Evolutionary conservation across 108 stramenopile species (phyloP), one percentile per base, ranked within the genome.

Genomic region (Nitzschia sp.): DNA sequence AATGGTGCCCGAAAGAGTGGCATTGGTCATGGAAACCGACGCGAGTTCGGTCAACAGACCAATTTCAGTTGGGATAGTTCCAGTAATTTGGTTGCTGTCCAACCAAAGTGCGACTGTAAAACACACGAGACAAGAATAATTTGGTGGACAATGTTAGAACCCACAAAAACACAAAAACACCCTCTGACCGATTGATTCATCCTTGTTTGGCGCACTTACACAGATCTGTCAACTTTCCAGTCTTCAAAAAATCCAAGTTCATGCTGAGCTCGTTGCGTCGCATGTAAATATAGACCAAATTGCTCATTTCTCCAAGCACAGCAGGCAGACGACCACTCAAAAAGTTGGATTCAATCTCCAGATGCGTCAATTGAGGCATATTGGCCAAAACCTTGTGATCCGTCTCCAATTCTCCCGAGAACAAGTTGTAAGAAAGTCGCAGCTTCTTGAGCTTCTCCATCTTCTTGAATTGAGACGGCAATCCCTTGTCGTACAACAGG

Each of bases 261-360:
- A 75, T 63, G 15, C 38, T 47, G 46, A 85, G 42, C 30, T 53
- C 33, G 59, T 85, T 85, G 54, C 77, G 78, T 25, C 84, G 73
- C 62, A 85, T 47, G 71, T 85, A 85, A 17, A 81, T 26, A 61
- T 85, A 81, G 13, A 71, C 66, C 25, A 85, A 62, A 35, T 72
- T 64, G 38, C 65, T 35, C 75, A 85, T 33, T 23, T 65, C 27
- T 21, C 65, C 67, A 33, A 83, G 42, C 25, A 54, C 66, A 17
- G 45, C 4, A 13, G 86, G 82, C 48, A 87, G 36, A 21, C 54
- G 0, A 54, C 86, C 86, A 19, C 59, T 59, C 17, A 86, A 69
- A 35, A 63, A 81, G 66, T 79, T 82, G 38, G 76, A 74, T 76
- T 86, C 82, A 11, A 82, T 59, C 56, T 86, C 85, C 64, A 86